Base-by-base conservation (phyloP, 805 yeast genomes). In the Ogataea glucozyma region DNA sequence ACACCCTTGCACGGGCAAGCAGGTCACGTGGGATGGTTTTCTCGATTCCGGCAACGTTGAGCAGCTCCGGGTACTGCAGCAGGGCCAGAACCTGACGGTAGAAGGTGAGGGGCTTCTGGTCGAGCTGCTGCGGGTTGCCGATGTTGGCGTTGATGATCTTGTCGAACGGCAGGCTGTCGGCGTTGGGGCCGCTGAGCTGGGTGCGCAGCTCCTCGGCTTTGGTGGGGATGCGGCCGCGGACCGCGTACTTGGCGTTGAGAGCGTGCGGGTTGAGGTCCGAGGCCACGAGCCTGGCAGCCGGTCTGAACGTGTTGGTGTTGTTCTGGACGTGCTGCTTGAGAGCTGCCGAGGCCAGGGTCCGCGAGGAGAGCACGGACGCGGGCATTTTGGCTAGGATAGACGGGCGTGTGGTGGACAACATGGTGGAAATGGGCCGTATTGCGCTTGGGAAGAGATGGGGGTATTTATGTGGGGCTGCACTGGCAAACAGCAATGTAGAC, bases 121-220 rank as follows among this genome's bases (percentile, higher is more conserved):
- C 91, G 60, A 93, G 73, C 63, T 91, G 98, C 66, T 93, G 99
- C 2, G 99, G 99, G 62, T 93, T 93, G 22, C 99, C 99, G 49
- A 93, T 93, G 62, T 93, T 93, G 50, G 97, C 93, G 57, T 80
- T 83, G 61, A 95, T 85, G 56, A 93, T 86, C 47, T 76, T 70
- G 31, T 76, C 67, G 60, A 89, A 93, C 1, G 96, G 95, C 51
- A 88, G 69, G 4, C 85, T 78, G 14, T 70, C 72, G 19, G 85
- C 82, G 29, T 77, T 71, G 31, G 68, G 61, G 9, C 64, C n/a
- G n/a, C n/a, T 61, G 29, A 93, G 71, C 52, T 78, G 75, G 8
- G 65, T 67, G 45, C 82, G 73, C 45, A 93, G 69, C 59, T 88
- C 86, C 56, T 91, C 98, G 19, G 99, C 98, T 53, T 88, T 79